A percentile compares a stretch with the other conserved stretches of the same genome.
phyloP scores from a whole-genome alignment of 2,329 filamentous ascomycete species.

The Penicillium sp. region DNA sequence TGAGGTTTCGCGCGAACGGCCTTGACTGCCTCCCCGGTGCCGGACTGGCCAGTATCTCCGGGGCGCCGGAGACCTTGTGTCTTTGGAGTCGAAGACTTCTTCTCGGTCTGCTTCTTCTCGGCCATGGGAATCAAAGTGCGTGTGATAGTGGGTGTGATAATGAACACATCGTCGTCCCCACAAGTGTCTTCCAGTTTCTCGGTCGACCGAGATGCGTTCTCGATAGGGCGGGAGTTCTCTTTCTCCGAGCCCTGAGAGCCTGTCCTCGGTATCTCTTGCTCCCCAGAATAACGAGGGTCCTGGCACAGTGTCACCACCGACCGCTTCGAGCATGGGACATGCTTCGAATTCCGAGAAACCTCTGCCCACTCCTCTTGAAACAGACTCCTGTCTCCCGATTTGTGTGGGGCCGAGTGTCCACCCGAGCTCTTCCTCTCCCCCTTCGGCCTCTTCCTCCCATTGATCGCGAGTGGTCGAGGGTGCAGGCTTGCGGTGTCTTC shows the following conservation, averaged over 20 bases:
- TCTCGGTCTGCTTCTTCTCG: slow-evolving; percentile 30
- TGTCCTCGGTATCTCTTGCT: slow-evolving; percentile 25
- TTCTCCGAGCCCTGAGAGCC: slow-evolving; percentile 31
- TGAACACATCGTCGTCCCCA: slow-evolving; percentile 43
- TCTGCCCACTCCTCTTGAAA: slow-evolving; percentile 38
- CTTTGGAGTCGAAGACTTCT: slow-evolving; percentile 26
- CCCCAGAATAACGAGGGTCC: slow-evolving; percentile 27
- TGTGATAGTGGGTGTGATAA: slow-evolving; percentile 51
- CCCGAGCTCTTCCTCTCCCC: slow-evolving; percentile 24
- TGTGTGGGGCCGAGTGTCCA: slow-evolving; percentile 17
- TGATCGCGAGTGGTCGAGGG: slow-evolving; percentile 31
- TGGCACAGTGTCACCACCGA: slow-evolving; percentile 35
- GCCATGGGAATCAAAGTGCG: slow-evolving; percentile 44
- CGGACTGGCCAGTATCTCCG: slow-evolving; percentile 29
- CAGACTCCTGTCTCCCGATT: slow-evolving; percentile 27
- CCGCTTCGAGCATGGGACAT: slow-evolving; percentile 43
- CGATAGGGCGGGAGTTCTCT: slow-evolving; percentile 30
- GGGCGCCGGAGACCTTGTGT: slow-evolving; percentile 29
- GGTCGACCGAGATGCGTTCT: slow-evolving; percentile 21
- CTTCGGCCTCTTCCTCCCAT: slow-evolving; percentile 33
- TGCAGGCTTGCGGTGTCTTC: slow-evolving; percentile 35
- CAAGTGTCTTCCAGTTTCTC: slow-evolving; percentile 23
- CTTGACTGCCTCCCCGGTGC: slow-evolving; percentile 37
- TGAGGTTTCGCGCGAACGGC: slow-evolving; percentile 37
- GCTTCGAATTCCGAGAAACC: slow-evolving; percentile 44